Percentiles rank a stretch among this genome's conserved stretches.
These are phyloP conservation scores for Backusella liffmaniae DNA, from an alignment of 192 early-diverging fungal species.

Conservation along the genomic window DNA sequence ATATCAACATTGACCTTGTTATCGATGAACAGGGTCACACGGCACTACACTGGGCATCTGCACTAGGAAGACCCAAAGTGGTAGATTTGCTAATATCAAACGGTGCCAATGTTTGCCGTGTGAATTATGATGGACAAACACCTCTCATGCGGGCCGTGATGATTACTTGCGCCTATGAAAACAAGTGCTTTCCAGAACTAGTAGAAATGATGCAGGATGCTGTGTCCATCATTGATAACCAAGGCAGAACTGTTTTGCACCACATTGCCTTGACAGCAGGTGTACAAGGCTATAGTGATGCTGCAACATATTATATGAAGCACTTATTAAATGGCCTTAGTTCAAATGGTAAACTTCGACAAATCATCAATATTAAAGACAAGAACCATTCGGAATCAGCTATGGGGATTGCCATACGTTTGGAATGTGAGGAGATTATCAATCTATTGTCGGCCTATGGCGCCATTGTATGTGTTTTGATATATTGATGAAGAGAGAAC, in stretches of 20 bases:
- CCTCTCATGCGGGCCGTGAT: conserved; percentile 87
- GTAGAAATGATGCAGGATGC: conserved; percentile 72
- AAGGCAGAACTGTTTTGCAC: conserved; percentile 83
- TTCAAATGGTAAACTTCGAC: background rate
- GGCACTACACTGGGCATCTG: conserved; percentile 94
- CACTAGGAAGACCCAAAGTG: conserved; percentile 74
- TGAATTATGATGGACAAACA: conserved; percentile 85
- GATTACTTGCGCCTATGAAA: conserved; percentile 81
- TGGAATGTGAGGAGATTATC: conserved; percentile 69
- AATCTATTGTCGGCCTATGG: conserved; percentile 75
- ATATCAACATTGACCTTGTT: conserved; percentile 75
- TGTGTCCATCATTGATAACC: conserved; percentile 69
- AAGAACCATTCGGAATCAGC: conserved; percentile 77
- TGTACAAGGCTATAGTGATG: conserved; percentile 59
- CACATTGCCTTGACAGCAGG: conserved; percentile 81
- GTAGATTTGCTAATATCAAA: conserved; percentile 74
- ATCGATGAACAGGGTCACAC: conserved; percentile 97
- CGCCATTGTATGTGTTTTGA: conserved; percentile 40
- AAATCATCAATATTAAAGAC: conserved; percentile 64
- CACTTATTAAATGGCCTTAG: conserved; percentile 57
- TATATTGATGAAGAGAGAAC: background rate
- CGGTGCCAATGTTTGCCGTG: conserved; percentile 64
- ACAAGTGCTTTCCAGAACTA: conserved; percentile 71
- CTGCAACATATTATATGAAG: conserved; percentile 89
- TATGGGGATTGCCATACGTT: conserved; percentile 81